These are phyloP conservation scores for Neospermospora avenae DNA, from an alignment of 2,329 filamentous ascomycete species.

Conservation along the genomic window DNA sequence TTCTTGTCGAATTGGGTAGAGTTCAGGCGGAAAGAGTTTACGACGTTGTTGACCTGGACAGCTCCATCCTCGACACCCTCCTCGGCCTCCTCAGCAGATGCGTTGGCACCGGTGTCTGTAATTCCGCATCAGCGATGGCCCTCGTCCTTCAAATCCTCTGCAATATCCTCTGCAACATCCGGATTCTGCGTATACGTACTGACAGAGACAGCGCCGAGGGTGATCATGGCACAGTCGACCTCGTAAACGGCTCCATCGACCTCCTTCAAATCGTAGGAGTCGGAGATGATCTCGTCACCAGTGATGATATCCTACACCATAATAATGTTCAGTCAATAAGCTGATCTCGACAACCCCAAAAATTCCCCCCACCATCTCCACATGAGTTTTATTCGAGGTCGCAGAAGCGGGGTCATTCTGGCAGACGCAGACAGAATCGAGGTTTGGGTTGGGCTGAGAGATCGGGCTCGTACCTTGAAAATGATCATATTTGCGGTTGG, in stretches of 20 bases:
- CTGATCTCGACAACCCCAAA: background rate
- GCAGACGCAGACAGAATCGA: background rate
- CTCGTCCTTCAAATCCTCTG: background rate
- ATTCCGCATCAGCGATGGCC: constrained; percentile 17
- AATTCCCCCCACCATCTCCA: constrained; percentile 4
- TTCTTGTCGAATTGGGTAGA: constrained; percentile 84
- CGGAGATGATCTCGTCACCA: constrained; percentile 94
- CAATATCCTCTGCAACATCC: background rate
- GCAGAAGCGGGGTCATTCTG: constrained; percentile 7
- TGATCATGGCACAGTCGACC: constrained; percentile 88
- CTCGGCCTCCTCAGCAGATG: constrained; percentile 86
- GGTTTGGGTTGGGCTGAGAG: background rate
- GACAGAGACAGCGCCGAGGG: constrained; percentile 69
- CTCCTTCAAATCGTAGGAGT: constrained; percentile 83
- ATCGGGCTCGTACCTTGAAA: constrained; percentile 54
- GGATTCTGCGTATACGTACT: constrained; percentile 44
- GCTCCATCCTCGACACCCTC: constrained; percentile 68
- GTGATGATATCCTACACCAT: constrained; percentile 73
- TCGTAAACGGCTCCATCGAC: constrained; percentile 81
- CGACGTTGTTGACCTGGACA: constrained; percentile 85
- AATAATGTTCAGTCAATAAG: background rate
- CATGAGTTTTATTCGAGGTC: background rate
- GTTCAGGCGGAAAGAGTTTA: constrained; percentile 87
- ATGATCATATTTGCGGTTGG: constrained; percentile 65
- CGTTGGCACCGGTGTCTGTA: constrained; percentile 87